Conservation (phyloP, 106 monocot species). For the Acanthochlamys bracteata region DNA sequence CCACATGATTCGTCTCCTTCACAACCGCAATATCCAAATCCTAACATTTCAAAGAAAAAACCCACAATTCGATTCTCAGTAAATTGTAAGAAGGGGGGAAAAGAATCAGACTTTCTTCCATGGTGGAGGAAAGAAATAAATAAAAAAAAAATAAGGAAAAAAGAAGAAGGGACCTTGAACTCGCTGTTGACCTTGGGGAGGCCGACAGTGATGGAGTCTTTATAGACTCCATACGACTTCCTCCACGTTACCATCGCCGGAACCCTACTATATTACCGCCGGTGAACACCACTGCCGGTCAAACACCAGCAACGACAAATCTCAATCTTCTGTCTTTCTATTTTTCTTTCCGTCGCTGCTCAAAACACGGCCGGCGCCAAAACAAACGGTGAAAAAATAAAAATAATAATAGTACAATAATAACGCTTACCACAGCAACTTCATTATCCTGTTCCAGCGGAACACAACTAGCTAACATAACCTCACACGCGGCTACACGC, state of each 20-base stretch:
- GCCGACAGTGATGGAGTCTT: constrained; percentile 96
- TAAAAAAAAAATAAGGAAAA: too few relatives aligned
- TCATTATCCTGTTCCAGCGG: too few relatives aligned
- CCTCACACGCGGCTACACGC: too few relatives aligned
- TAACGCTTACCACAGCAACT: too few relatives aligned
- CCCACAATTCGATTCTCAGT: too few relatives aligned
- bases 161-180: constrained; percentile 51
- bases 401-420: too few relatives aligned
- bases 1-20: constrained; percentile 73
- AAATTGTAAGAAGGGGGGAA: too few relatives aligned
- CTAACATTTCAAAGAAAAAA: too few relatives aligned
- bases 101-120: too few relatives aligned
- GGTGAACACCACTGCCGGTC: background rate
- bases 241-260: constrained; percentile 56
- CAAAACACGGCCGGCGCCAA: too few relatives aligned
- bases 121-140: background rate
- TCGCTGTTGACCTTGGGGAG: constrained; percentile 98
- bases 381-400: background rate
- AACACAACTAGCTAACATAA: too few relatives aligned
- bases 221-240: constrained; percentile 83
- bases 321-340: background rate
- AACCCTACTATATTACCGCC: background rate
- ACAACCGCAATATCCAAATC: constrained; percentile 75
- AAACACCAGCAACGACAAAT: background rate
- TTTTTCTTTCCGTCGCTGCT: background rate